phyloP scores from a whole-genome alignment of 2,329 filamentous ascomycete species.

The Bipolaris sorokiniana region DNA sequence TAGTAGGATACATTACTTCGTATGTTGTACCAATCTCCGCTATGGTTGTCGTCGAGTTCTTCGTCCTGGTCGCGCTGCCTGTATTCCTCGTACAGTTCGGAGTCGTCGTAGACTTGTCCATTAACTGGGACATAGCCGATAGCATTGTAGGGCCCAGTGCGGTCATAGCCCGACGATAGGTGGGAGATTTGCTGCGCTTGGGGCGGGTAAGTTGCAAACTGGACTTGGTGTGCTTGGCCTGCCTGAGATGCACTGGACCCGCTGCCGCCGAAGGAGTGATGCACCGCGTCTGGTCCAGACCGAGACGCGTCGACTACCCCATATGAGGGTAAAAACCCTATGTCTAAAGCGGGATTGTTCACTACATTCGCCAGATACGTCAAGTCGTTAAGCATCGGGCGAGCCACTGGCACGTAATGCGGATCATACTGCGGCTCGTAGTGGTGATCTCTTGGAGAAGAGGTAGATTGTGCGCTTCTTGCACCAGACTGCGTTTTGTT shows the following conservation, averaged over 20 bases:
- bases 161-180: background rate
- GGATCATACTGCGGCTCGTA: background rate
- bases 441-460: background rate
- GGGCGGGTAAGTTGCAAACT: background rate
- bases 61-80: background rate
- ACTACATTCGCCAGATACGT: background rate
- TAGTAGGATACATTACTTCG: background rate
- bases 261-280: background rate
- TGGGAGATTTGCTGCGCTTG: background rate
- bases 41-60: background rate
- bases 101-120: background rate
- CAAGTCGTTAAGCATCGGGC: background rate
- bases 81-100: slow-evolving; percentile 5
- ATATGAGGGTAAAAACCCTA: background rate
- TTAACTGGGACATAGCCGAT: background rate
- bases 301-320: background rate
- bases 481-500: background rate
- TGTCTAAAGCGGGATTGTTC: background rate
- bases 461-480: background rate
- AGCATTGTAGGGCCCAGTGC: slow-evolving; percentile 5
- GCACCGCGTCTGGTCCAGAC: too few species aligned
- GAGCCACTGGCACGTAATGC: background rate
- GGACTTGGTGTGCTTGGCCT: background rate
- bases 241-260: too few species aligned
- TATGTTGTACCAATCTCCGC: background rate